Evolutionary conservation across 2,329 filamentous ascomycete species (phyloP), one percentile per base, ranked within the genome.

Genomic region (Metarhizium humberi): DNA sequence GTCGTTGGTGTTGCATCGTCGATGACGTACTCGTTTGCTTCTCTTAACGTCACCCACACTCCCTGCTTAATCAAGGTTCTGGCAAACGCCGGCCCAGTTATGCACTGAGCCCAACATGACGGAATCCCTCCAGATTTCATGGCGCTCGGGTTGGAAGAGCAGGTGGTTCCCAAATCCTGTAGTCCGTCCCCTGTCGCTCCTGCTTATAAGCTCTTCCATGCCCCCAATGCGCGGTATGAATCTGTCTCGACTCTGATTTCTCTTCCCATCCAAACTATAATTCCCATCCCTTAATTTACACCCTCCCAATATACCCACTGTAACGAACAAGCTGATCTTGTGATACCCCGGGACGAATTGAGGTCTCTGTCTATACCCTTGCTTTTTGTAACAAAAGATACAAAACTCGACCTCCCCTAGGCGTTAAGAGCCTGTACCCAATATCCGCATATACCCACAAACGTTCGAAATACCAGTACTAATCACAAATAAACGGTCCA

Each of bases 11-110:
- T 42, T 32, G 54, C 38, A 42, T 54, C 18, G 56, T 30, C 51
- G 59, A 70, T 70, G 68, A 70, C 68, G 68, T 68, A 66, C 60
- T 64, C 60, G 63, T 60, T 60, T 60, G 62, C 59, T 63, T 62
- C 59, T 61, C 60, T 60, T 61, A 69, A 69, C 68, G 68, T 70
- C 68, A 70, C 67, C 46, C 46, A 48, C 38, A 29, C 49, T 63
- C 54, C 58, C 61, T 53, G 52, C 59, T 36, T 30, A 57, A 61
- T 56, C 61, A 61, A 60, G 59, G 54, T 60, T 61, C 51, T 53
- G 51, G 49, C 51, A 48, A 36, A 29, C 42, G 50, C 56, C 51
- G 49, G 36, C 47, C 47, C 51, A 53, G 52, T 30, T 40, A 49
- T 32, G 45, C 20, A 46, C 25, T 46, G 18, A 46, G 43, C 43